A percentile compares a stretch with the other conserved stretches of the same genome.
Conservation (phyloP, 2,329 filamentous ascomycete genomes). For the Alternaria sp. region DNA sequence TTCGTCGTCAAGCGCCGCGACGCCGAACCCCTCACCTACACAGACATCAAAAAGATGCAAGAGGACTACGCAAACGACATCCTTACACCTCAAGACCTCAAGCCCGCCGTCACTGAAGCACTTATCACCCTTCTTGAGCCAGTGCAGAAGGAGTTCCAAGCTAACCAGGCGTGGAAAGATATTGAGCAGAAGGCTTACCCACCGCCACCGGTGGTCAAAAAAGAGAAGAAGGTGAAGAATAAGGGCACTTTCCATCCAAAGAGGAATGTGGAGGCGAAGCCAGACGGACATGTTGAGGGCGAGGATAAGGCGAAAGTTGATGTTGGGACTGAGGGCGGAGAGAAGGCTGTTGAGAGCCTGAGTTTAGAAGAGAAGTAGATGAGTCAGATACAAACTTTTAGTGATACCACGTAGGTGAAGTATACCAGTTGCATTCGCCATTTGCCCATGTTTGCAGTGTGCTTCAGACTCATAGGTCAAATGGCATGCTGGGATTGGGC, state of each 20-base stretch:
- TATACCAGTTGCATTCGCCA: background rate
- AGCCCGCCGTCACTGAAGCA: conserved; percentile 79
- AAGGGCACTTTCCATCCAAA: conserved; percentile 71
- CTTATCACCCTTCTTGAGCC: conserved; percentile 78
- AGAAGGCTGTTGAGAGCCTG: conserved; percentile 46
- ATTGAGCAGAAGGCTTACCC: conserved; percentile 84
- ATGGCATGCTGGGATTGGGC: background rate
- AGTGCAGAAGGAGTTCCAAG: conserved; percentile 76
- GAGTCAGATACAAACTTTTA: background rate
- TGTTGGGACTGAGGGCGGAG: conserved; percentile 51
- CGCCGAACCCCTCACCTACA: conserved; percentile 82
- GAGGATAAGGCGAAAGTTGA: conserved; percentile 53
- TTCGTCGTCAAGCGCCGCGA: conserved; percentile 74
- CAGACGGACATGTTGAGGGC: conserved; percentile 58
- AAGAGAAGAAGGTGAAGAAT: conserved; percentile 78
- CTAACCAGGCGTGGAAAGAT: conserved; percentile 80
- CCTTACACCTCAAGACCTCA: conserved; percentile 86
- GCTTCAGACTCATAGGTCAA: background rate
- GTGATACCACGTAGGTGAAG: background rate
- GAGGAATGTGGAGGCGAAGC: conserved; percentile 54
- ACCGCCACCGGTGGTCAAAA: conserved; percentile 65
- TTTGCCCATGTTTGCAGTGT: background rate
- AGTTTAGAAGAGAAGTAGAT: conserved; percentile 41
- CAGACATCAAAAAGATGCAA: conserved; percentile 75
- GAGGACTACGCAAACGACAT: conserved; percentile 82